Evolutionary conservation across 257 asterid genomes (phyloP), one percentile per base, ranked within the genome.

Genomic region (Leonotis leonurus): DNA sequence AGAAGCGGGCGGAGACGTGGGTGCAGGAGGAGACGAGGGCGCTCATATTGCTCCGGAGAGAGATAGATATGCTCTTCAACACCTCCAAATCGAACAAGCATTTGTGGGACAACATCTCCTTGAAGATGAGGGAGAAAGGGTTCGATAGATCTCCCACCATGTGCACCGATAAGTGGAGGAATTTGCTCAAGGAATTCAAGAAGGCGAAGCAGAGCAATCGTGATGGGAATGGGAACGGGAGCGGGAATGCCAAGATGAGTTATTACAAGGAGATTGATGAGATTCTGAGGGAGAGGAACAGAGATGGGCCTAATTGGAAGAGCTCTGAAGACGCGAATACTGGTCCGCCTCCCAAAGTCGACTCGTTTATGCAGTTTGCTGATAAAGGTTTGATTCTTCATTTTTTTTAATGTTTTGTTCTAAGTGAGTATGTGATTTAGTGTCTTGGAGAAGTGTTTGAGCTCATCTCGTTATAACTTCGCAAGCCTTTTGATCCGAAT

Each of bases 151-250:
- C 96, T 3, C 94, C 98, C 1, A 82, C 95, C 11, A 90, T 90
- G 97, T 90, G 97, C 11, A 90, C 97, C 2, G 97, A 87, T 40
- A 90, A 90, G 67, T 90, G 98, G 98, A 82, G 96, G 79, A 90
- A 90, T 76, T 70, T 90, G 80, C 53, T 90, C 58, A 90, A 87
- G 78, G 97, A 87, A 63, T 87, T 78, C 64, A 90, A 90, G 81
- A 90, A 87, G 68, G 83, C 81, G 21, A 90, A 85, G 78, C 95
- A 83, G 75, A 77, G 58, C 20, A 68, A 51, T 60, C 77, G 71
- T 32, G 87, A 75, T 13, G 72, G 72, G 35, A 62, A 75, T 13
- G 72, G 72, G 35, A 62, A 43, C 46, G 83, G 76, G 52, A 80
- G 69, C 73, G 90, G 85, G 40, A 66, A 68, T 33, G 86, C 76